These are phyloP conservation scores for Synchytrium microbalum DNA, from an alignment of 371 early-diverging fungal species.

Conservation along the genomic window DNA sequence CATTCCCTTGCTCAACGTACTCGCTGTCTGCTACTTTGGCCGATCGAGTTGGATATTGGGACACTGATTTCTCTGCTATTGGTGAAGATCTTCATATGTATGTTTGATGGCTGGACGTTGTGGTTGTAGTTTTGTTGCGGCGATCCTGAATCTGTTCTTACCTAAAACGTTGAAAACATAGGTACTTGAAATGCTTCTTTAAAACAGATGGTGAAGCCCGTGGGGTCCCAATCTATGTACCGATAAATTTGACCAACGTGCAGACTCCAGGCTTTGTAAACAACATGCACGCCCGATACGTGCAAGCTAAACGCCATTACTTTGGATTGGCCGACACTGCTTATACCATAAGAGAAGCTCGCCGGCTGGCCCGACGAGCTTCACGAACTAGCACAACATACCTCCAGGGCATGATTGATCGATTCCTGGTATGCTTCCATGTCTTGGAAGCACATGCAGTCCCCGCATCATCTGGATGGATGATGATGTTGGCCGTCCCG, in stretches of 20 bases:
- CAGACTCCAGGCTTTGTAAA: constrained; percentile 26
- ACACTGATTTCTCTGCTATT: constrained; percentile 50
- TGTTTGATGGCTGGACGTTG: neutral
- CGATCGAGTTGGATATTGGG: constrained; percentile 55
- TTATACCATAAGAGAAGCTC: neutral
- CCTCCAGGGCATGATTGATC: neutral
- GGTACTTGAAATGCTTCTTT: constrained; percentile 53
- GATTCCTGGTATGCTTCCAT: neutral
- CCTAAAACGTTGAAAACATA: neutral
- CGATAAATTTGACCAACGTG: constrained; percentile 55
- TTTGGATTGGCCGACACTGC: constrained; percentile 1
- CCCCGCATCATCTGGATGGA: constrained; percentile 2
- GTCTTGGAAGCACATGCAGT: neutral
- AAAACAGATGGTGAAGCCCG: constrained; percentile 47
- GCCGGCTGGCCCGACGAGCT: neutral
- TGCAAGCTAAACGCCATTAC: constrained; percentile 7
- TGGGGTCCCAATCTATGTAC: constrained; percentile 46
- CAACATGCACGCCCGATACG: neutral
- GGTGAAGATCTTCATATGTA: constrained; percentile 64
- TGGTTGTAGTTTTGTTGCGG: neutral
- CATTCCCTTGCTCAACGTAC: constrained; percentile 56
- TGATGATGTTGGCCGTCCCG: constrained; percentile 2
- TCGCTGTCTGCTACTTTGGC: constrained; percentile 41
- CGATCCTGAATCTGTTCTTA: no score
- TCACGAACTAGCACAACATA: neutral